Conservation (phyloP, 768 basidiomycete species). For the Multifurca ochricompacta region DNA sequence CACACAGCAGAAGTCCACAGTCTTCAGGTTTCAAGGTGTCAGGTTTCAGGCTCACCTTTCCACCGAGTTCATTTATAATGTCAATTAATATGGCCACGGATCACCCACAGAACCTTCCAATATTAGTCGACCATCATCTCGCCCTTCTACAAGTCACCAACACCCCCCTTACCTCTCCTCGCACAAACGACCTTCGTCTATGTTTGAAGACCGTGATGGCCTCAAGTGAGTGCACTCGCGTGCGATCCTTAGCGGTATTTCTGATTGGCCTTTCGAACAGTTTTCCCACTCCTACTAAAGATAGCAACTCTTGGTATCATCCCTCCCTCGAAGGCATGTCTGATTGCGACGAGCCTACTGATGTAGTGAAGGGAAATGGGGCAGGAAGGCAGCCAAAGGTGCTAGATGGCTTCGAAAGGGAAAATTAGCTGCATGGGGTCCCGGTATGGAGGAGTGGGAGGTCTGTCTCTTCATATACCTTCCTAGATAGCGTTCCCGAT, state of each 20-base stretch:
- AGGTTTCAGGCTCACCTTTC: background rate
- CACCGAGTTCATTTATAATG: background rate
- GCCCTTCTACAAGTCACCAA: conserved; percentile 18
- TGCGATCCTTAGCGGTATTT: background rate
- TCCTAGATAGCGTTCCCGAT: conserved; percentile 14
- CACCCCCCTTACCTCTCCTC: conserved; percentile 11
- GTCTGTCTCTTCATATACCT: conserved; percentile 32
- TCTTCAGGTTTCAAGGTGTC: too few relatives aligned
- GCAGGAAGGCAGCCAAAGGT: conserved; percentile 65
- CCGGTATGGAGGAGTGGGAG: conserved; percentile 81
- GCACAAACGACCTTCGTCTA: conserved; percentile 17
- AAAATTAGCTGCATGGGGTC: conserved; percentile 80
- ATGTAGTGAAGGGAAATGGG: conserved; percentile 71
- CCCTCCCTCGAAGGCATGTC: conserved; percentile 69
- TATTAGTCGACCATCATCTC: conserved; percentile 20
- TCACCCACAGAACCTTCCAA: conserved; percentile 18
- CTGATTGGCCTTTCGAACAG: background rate
- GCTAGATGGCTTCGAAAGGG: conserved; percentile 77
- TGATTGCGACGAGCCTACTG: conserved; percentile 40
- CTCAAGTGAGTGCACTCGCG: background rate
- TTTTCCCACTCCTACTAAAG: conserved; percentile 36
- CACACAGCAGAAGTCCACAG: too few relatives aligned
- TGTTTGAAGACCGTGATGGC: conserved; percentile 14
- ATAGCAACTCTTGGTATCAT: conserved; percentile 78
- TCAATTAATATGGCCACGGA: conserved; percentile 22